A percentile compares a stretch with the other conserved stretches of the same genome.
phyloP scores from a whole-genome alignment of 2,329 filamentous ascomycete species.

The Aspergillus fructus region DNA sequence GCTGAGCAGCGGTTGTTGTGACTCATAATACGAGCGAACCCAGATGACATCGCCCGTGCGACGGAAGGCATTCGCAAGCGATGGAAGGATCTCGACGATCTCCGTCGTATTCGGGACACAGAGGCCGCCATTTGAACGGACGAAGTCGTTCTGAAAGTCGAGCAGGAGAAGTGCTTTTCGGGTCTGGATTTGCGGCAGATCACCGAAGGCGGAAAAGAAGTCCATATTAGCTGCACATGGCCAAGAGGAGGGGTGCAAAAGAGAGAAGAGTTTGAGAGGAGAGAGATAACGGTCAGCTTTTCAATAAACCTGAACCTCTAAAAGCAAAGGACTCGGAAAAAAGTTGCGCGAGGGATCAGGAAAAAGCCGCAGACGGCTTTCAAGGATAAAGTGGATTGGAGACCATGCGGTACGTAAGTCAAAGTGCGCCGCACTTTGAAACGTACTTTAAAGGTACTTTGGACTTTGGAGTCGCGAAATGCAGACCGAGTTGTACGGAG shows the following conservation, averaged over 20 bases:
- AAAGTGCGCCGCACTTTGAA: background rate
- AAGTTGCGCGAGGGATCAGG: background rate
- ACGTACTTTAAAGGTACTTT: background rate
- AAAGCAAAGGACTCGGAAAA: background rate
- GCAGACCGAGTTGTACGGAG: background rate
- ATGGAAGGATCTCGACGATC: slow-evolving; percentile 66
- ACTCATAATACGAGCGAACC: slow-evolving; percentile 74
- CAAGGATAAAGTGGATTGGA: background rate
- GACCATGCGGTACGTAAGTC: background rate
- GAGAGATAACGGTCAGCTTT: background rate
- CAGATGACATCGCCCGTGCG: slow-evolving; percentile 74
- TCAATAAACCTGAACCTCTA: background rate
- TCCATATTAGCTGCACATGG: slow-evolving; percentile 31
- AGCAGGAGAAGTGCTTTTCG: slow-evolving; percentile 74
- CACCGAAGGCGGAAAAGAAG: slow-evolving; percentile 28
- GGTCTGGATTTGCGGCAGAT: slow-evolving; percentile 53
- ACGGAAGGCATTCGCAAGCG: slow-evolving; percentile 72
- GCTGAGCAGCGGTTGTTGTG: slow-evolving; percentile 58
- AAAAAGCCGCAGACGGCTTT: background rate
- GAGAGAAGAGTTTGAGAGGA: background rate
- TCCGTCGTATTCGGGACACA: slow-evolving; percentile 62
- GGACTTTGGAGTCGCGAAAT: background rate
- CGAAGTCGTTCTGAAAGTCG: slow-evolving; percentile 89
- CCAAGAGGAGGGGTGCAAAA: slow-evolving; percentile 3
- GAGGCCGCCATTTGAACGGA: slow-evolving; percentile 66